Evolutionary conservation across 148 eudicot species (phyloP).

Genomic region (Silene latifolia): DNA sequence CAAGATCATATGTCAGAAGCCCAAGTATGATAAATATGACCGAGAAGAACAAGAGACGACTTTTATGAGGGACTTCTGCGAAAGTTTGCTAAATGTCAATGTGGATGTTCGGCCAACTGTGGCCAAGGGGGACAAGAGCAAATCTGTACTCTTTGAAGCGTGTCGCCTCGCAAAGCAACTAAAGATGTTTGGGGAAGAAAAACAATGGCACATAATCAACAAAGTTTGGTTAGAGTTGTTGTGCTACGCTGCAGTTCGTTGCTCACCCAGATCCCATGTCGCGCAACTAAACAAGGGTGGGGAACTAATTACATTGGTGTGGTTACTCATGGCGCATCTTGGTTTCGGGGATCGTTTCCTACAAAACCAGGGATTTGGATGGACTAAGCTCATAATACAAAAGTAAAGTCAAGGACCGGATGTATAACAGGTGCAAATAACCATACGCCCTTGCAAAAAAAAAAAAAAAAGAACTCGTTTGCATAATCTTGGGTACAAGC

Average conservation of each 20-base stretch:
- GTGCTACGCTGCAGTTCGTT: constrained; percentile 22
- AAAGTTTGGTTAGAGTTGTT: constrained; percentile 40
- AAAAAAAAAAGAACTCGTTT: no score
- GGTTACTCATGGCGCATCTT: constrained; percentile 28
- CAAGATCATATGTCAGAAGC: no score
- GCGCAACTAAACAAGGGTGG: constrained; percentile 19
- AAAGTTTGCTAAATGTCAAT: neutral
- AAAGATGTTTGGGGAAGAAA: neutral
- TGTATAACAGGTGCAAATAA: no score
- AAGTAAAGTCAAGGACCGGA: no score
- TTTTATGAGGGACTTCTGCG: neutral
- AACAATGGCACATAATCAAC: constrained; percentile 30
- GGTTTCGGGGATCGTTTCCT: constrained; percentile 20
- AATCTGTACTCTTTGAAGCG: constrained; percentile 36
- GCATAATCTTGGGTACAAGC: no score
- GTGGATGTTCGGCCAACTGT: neutral
- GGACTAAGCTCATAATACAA: constrained; percentile 17
- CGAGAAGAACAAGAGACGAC: neutral
- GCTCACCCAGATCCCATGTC: constrained; percentile 13
- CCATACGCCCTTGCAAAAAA: no score
- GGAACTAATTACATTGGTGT: constrained; percentile 28
- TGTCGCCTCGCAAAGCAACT: constrained; percentile 30
- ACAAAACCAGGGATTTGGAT: constrained; percentile 3
- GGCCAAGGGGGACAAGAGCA: constrained; percentile 31
- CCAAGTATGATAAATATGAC: no score